Conservation (phyloP, 257 asterid species). For the Voacanga thouarsii region DNA sequence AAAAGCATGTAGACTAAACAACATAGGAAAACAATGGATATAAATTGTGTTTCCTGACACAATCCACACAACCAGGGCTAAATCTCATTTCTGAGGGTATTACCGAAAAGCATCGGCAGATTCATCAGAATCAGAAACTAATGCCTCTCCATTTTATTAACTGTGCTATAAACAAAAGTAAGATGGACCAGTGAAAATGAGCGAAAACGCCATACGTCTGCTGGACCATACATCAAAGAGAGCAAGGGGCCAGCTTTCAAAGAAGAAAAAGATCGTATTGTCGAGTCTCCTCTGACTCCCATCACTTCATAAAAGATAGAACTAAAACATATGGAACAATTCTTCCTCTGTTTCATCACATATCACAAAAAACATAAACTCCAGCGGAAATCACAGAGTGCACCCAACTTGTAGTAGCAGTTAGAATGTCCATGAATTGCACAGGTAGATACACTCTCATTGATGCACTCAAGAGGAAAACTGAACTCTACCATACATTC, state of each 20-base stretch:
- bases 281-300: background rate
- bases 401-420: background rate
- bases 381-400: background rate
- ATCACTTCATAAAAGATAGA: background rate
- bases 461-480: conserved; percentile 4
- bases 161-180: background rate
- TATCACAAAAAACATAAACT: background rate
- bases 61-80: background rate
- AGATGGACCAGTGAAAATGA: background rate
- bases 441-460: background rate
- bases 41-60: background rate
- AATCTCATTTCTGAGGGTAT: background rate
- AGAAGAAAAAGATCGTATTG: background rate
- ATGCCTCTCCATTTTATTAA: background rate
- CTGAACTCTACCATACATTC: background rate
- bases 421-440: background rate
- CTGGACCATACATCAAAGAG: background rate
- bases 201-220: background rate
- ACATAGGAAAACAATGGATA: background rate
- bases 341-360: background rate
- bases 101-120: background rate
- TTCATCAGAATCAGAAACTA: background rate
- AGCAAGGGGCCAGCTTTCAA: background rate
- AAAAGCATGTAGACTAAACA: background rate
- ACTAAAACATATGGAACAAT: background rate